Base-by-base conservation (phyloP, 2,329 filamentous ascomycete species). In the Delphinella strobiligena region DNA sequence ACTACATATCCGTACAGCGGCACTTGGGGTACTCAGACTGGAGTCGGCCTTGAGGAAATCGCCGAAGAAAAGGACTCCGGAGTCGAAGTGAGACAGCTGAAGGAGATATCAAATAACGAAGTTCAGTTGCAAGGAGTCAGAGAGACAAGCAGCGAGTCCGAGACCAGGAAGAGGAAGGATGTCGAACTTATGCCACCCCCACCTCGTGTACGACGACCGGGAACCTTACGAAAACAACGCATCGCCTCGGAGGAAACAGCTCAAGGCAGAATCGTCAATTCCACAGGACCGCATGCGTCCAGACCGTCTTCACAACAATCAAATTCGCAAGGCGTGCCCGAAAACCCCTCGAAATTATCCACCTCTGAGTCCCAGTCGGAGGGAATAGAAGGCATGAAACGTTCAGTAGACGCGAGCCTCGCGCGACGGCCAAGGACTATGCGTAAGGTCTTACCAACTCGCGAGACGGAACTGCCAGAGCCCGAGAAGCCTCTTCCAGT, bases 91-190 rank as follows among this genome's bases (percentile, higher is more conserved):
- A 52, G 53, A 27, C 54, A 58, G 4, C 52, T 70, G 34, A 54
- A 60, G 27, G 66, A 68, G 41, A 66, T 67, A 1, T 62, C 62
- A 7, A 61, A 61, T n/a, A 70, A 69, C 40, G 63, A 60, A 40
- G 55, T 58, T 4, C 45, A 40, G 19, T 12, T 29, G 14, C 12
- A 12, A 7, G 22, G 12, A 7, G 12, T 27, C 16, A 35, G 18
- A 27, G 32, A 36, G 4, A 19, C 22, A 12, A 34, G 35, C 10
- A 19, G 30, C 7, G 40, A 40, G 14, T 4, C 37, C 10, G 43
- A 43, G 34, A 36, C 40, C 16, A 46, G 41, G 33, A 50, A 47
- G 48, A 46, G 17, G 34, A 47, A 45, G 35, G 55, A 58, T 37
- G 51, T 54, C 9, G 56, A 57, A 31, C 16, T 56, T 29, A 59